Evolutionary conservation across 2,329 filamentous ascomycete genomes (phyloP), one percentile per base, ranked within the genome.

Genomic region (Ilyonectria sp.): DNA sequence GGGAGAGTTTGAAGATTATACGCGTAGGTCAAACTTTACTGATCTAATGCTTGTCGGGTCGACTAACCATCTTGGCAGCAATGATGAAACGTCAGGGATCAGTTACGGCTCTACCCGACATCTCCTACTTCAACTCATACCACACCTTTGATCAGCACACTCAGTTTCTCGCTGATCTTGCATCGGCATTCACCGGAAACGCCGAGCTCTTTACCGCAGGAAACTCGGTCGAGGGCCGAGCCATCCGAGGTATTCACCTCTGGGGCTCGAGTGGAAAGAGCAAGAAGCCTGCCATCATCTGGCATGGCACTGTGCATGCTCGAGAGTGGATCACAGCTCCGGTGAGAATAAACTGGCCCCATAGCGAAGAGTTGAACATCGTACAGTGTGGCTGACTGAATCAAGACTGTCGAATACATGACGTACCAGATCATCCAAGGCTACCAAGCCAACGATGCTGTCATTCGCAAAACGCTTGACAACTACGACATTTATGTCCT

Each of bases 401-500:
- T n/a, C 33, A 2, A 73, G 72, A 74, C 72, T 9, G 70, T 72
- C 5, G 72, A 74, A 33, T 74, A 73, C 15, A 58, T 74, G 65
- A 59, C 73, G 3, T 72, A 69, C 56, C 66, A 73, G 54, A 60
- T 74, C 2, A 60, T 74, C 4, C 57, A 75, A 9, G 72, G 69
- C 1, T 75, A 74, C 13, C 53, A 71, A n/a, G 67, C 69, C 4
- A 70, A 67, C 0, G 68, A 73, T 2, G 44, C 53, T 1, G 46
- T 65, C n/a, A 35, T 68, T 9, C 64, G 47, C 50, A 19, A 47
- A n/a, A 72, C 68, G 1, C 82, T 92, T 26, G 84, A 91, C 77
- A 87, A 83, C 62, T 91, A 90, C 75, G 91, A 93, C 79, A 90
- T 90, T 71, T 91, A 90, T 77, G 85, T 92, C 71, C 84, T 91